Evolutionary conservation across 2,329 filamentous ascomycete species (phyloP), one percentile per base, ranked within the genome.

Genomic region (Incumbomyces delicatus): DNA sequence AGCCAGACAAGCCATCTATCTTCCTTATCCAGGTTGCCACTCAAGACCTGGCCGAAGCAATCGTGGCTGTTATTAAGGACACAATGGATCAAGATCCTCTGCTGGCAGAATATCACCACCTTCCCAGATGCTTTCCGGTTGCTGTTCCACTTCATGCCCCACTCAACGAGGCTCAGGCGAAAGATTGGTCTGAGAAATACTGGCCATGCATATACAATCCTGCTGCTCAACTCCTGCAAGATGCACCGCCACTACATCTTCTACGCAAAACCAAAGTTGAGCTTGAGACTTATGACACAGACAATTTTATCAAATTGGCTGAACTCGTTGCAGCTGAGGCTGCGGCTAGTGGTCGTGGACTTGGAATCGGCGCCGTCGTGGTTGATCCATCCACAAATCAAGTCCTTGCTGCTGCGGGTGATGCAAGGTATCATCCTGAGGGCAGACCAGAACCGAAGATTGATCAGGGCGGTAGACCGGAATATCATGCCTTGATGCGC

Each of bases 121-220:
- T 46, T 32, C 57, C 37, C 41, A 54, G 46, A 29, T 55, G 44
- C 38, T 54, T 55, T 38, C 53, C 59, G 4, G 61, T 61, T 8
- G 55, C 52, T n/a, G 62, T 72, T 36, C 67, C 68, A 1, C 57
- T 66, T 10, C 59, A 66, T 29, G 65, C 69, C 1, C 68, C 69
- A 3, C 56, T 66, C 38, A 67, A 59, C 29, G 36, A 53, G 1
- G 48, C 54, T n/a, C 66, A 70, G 57, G 66, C 69, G n/a, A 57
- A 65, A 18, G 54, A 57, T 46, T 71, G 68, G 68, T 61, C 63
- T 7, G 60, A 60, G 17, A 62, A 52, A 11, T 56, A 66, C 36
- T 71, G 69, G 69, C 68, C 68, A 1, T 63, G 67, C 29, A 57
- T 60, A 10, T 72, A 61, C 58, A 72, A 72, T 52, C 65, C 68